A percentile compares a stretch with the other conserved stretches of the same genome.
Evolutionary conservation across 176 grass and related monocot species (phyloP).

Genomic region (Oryza longistaminata): DNA sequence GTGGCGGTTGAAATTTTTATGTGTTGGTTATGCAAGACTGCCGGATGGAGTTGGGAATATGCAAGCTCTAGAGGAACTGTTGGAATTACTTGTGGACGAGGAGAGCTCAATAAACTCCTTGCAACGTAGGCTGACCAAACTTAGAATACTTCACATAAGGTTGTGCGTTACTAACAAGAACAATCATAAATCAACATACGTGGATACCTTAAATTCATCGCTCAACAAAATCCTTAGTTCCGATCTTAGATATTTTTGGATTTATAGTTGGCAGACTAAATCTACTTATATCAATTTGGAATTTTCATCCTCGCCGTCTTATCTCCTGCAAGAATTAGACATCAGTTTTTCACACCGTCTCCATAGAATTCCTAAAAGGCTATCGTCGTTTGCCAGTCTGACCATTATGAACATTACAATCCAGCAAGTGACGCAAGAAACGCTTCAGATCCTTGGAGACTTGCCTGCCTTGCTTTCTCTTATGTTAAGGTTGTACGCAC

Average conservation of each 20-base stretch:
- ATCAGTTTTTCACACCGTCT: neutral
- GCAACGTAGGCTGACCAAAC: no score
- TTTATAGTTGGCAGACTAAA: no score
- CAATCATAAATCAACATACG: no score
- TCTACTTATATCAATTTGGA: no score
- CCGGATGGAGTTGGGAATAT: neutral
- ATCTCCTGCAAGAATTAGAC: no score
- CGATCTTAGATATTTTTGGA: no score
- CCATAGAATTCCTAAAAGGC: neutral
- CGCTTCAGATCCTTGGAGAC: neutral
- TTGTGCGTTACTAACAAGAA: no score
- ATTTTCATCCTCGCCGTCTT: no score
- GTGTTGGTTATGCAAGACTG: neutral
- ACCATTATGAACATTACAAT: neutral
- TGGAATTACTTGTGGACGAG: neutral
- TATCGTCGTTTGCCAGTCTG: neutral
- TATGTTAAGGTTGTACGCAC: neutral
- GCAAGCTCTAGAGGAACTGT: neutral
- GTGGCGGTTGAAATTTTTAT: neutral
- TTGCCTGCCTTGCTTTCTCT: neutral
- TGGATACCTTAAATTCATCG: no score
- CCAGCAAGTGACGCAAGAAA: constrained; percentile 20
- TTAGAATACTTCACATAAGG: no score
- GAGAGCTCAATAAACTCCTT: neutral
- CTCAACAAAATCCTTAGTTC: no score